Evolutionary conservation across 352 stramenopile genomes (phyloP), one percentile per base, ranked within the genome.

Genomic region (Phytophthora melonis): DNA sequence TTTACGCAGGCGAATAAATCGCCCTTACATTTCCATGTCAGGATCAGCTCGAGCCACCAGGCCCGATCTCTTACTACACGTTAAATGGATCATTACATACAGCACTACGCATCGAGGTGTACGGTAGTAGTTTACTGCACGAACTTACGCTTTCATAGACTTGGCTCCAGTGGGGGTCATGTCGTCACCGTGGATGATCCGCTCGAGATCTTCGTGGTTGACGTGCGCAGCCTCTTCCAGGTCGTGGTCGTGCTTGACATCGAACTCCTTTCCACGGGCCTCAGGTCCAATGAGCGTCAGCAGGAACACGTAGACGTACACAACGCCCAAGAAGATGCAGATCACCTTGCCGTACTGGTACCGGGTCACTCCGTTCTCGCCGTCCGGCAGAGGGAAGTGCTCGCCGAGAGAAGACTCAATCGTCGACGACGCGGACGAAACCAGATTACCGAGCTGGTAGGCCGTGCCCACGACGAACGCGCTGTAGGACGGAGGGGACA

Each of bases 281-380:
- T 90, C 82, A 1, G 82, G 82, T 13, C 80, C 80, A 30, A 88
- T 49, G n/a, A 90, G 62, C 11, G 68, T 74, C n/a, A 88, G n/a
- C 21, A 87, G 19, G 32, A 86, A 78, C 21, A 90, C 56, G 66
- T 80, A 84, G 45, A 75, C 76, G 62, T 79, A 86, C n/a, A 90
- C 77, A 36, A 88, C 71, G 2, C 76, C 74, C 39, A 90, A 50
- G 30, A 88, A 80, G 34, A 83, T 74, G 63, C 64, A 79, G 21
- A 88, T 88, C 18, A 87, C 82, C 39, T 86, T 87, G 49, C 70
- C 79, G 50, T 89, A 89, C 25, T 89, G 57, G 67, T 84, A 84
- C 21, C 80, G 82, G 21, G 52, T 58, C 19, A 59, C 63, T 5
- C 80, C 77, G 6, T 73, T 55, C 10, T 63, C 43, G 0, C 63